Evolutionary conservation across 139 green algal genomes (phyloP).

Genomic region (Coelastrella sp.): DNA sequence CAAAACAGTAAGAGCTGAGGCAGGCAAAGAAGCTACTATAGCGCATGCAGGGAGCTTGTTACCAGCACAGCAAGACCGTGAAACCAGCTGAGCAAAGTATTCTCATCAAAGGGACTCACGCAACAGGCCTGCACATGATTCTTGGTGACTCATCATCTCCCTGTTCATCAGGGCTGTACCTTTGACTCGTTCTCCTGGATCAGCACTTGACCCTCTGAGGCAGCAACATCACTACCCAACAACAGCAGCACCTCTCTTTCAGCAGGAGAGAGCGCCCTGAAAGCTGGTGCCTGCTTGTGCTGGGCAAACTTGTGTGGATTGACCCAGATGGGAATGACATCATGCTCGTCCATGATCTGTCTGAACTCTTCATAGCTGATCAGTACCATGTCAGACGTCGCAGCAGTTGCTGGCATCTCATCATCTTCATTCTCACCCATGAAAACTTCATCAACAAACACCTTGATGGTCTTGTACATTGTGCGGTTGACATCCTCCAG

Average conservation of each 20-base stretch:
- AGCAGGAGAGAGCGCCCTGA: slow-evolving; percentile 19
- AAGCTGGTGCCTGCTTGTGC: slow-evolving; percentile 45
- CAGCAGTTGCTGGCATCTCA: neutral
- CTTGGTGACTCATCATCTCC: neutral
- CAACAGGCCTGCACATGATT: neutral
- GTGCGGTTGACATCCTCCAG: slow-evolving; percentile 51
- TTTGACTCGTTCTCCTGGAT: slow-evolving; percentile 48
- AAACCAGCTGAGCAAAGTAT: too few species aligned
- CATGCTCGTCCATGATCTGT: slow-evolving; percentile 47
- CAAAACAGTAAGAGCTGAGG: neutral
- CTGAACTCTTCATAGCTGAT: slow-evolving; percentile 49
- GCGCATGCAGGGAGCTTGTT: too few species aligned
- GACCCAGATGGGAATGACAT: slow-evolving; percentile 52
- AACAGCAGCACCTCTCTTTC: slow-evolving; percentile 58
- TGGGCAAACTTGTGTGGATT: slow-evolving; percentile 53
- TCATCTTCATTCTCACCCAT: neutral
- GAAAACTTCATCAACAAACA: slow-evolving; percentile 49
- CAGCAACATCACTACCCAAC: slow-evolving; percentile 41
- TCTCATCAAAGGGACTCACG: too few species aligned
- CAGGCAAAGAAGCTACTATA: neutral
- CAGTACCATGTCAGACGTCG: neutral
- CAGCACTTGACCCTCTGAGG: slow-evolving; percentile 13
- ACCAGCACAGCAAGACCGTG: too few species aligned
- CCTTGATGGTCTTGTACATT: slow-evolving; percentile 35
- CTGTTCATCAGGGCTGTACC: neutral